These are phyloP conservation scores for Lentithecium fluviatile DNA, from an alignment of 495 filamentous ascomycete genomes.

Conservation along the genomic window DNA sequence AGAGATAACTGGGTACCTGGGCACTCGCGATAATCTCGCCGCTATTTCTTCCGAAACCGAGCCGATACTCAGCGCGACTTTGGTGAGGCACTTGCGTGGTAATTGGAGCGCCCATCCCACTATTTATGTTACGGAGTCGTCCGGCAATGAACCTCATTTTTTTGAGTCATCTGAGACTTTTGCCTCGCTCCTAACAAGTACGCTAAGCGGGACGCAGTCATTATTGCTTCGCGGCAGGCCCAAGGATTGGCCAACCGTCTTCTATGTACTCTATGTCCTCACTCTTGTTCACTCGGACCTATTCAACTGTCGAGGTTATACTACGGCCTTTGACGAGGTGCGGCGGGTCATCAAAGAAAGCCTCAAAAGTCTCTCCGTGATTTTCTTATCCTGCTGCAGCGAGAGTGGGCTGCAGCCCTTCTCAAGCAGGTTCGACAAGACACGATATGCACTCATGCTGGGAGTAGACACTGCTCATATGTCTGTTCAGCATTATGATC, in stretches of 20 bases:
- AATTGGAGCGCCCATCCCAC: background rate
- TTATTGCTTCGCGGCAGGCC: conserved; percentile 1
- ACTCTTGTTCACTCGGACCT: background rate
- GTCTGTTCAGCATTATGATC: background rate
- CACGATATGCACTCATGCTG: background rate
- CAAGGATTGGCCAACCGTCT: conserved; percentile 1
- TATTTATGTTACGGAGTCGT: background rate
- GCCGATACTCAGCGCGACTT: too few species aligned
- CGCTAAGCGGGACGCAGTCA: background rate
- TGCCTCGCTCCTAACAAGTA: background rate
- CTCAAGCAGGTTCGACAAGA: background rate
- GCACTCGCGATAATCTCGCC: background rate
- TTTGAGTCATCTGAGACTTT: background rate
- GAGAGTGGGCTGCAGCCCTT: background rate
- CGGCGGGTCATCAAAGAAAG: background rate
- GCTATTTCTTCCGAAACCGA: too few species aligned
- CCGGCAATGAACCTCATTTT: background rate
- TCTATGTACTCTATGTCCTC: background rate
- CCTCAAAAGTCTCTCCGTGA: background rate
- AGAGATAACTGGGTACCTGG: background rate
- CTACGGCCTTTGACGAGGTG: background rate
- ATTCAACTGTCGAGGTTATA: background rate
- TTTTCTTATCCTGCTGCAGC: background rate
- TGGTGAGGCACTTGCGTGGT: background rate
- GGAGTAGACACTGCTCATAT: background rate